Evolutionary conservation across 345 rosid genomes (phyloP).

Genomic region (Sisymbrium altissimum): DNA sequence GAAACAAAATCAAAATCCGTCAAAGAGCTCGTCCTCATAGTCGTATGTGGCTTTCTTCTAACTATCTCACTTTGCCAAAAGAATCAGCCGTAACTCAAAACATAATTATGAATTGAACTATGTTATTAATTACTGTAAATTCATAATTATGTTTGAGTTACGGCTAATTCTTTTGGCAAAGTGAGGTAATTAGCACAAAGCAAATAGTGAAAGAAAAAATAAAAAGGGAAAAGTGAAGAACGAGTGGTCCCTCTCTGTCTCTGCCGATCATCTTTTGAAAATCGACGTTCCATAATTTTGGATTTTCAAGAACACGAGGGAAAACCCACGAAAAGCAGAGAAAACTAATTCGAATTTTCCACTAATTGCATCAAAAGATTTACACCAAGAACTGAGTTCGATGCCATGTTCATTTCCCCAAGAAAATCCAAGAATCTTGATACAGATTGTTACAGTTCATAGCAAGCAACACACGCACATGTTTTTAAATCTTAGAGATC

Average conservation of each 20-base stretch:
- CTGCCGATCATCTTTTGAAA: background rate
- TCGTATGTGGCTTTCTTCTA: slow-evolving; percentile 24
- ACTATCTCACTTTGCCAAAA: slow-evolving; percentile 5
- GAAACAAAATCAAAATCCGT: slow-evolving; percentile 5
- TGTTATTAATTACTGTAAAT: no score
- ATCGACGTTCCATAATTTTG: background rate
- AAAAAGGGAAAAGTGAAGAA: slow-evolving; percentile 1
- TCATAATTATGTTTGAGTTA: background rate
- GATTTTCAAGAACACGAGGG: background rate
- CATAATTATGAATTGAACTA: background rate
- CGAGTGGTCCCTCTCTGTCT: slow-evolving; percentile 23
- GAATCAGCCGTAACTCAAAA: background rate
- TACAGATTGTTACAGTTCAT: background rate
- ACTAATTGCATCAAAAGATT: background rate
- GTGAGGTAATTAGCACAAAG: slow-evolving; percentile 25
- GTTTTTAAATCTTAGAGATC: slow-evolving; percentile 10
- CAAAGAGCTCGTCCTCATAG: background rate
- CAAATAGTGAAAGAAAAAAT: background rate
- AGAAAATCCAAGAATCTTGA: background rate
- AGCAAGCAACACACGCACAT: background rate
- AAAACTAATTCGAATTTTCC: background rate
- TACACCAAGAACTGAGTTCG: background rate
- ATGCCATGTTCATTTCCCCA: background rate
- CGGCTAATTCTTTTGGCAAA: slow-evolving; percentile 1
- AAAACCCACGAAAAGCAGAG: background rate